phyloP scores from a whole-genome alignment of 148 eudicot species.

The Amaranthus palmeri region DNA sequence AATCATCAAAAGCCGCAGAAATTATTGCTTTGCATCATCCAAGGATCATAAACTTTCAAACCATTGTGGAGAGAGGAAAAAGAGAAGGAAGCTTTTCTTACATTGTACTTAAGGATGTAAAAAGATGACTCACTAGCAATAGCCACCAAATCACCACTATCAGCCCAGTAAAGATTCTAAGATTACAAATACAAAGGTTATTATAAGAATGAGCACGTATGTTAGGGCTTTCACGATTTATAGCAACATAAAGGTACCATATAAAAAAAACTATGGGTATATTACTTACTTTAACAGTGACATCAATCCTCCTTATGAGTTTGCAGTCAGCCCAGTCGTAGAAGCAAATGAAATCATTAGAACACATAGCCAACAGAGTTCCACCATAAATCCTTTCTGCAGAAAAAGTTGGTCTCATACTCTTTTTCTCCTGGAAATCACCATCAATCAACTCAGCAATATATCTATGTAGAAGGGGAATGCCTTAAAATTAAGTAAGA shows the following conservation, averaged over 20 bases:
- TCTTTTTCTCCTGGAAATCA: slow-evolving; percentile 84
- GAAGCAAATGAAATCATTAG: slow-evolving; percentile 95
- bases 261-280: not conserved
- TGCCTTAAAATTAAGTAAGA: not conserved
- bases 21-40: not conserved
- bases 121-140: slow-evolving; percentile 95
- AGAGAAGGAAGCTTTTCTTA: slow-evolving; percentile 33
- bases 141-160: slow-evolving; percentile 95
- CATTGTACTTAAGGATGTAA: slow-evolving; percentile 94
- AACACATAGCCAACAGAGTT: slow-evolving; percentile 84
- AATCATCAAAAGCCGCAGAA: slow-evolving; percentile 22
- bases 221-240: not conserved
- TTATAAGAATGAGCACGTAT: slow-evolving; percentile 1
- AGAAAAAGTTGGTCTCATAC: slow-evolving; percentile 86
- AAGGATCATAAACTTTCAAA: not conserved
- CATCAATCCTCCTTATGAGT: slow-evolving; percentile 89
- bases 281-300: slow-evolving; percentile 74
- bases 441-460: slow-evolving; percentile 11
- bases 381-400: slow-evolving; percentile 96
- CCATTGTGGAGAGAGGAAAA: slow-evolving; percentile 2
- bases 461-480: not conserved
- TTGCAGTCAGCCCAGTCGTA: slow-evolving; percentile 98
- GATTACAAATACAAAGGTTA: slow-evolving; percentile 14
- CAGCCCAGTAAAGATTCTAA: slow-evolving; percentile 99
- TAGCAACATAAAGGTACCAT: not conserved